Evolutionary conservation across 202 grass and related monocot species (phyloP), one percentile per base, ranked within the genome.

Genomic region (Eragrostis tef): DNA sequence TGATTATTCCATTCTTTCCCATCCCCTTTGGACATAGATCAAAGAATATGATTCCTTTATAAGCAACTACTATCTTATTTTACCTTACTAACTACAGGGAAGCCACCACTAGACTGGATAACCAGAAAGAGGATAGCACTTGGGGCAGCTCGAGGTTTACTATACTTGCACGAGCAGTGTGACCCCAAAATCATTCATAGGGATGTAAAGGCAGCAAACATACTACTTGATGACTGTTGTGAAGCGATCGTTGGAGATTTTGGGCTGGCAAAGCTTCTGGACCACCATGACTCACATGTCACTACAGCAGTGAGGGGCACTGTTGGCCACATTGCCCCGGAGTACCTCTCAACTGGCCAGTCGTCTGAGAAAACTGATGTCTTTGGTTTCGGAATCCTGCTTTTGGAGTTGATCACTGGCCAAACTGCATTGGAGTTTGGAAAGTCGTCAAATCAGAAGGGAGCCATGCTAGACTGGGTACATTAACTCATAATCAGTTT

Each of bases 351-450:
- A 15, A 97, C 94, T 0, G 94, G 91, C 21, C 94, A 97, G 72
- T 97, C 93, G 26, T 97, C 94, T 8, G 94, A 97, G 79, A 97
- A 97, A 87, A 97, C 94, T 11, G 94, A 97, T 24, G 91, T 97
- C 21, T 97, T 92, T 34, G 94, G 94, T 29, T 97, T 97, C 34
- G 94, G 94, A 69, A 92, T 97, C 73, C 86, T 97, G 34, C 75
- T 97, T 27, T 83, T 97, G 6, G 94, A 97, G 48, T 74, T 97
- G 64, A 93, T 94, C 61, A 97, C 94, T 1, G 94, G 94, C n/a
- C 87, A 92, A 52, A 94, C 87, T 16, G 91, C 94, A 36, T 51
- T 94, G 43, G 91, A 97, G 83, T 94, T 97, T 10, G 94, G 94
- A 0, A 97, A 97, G 60, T 82, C 91, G n/a, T 87, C 91, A 83